Conservation (phyloP, 2,329 filamentous ascomycete species). For the Phaeosphaeria sp. region DNA sequence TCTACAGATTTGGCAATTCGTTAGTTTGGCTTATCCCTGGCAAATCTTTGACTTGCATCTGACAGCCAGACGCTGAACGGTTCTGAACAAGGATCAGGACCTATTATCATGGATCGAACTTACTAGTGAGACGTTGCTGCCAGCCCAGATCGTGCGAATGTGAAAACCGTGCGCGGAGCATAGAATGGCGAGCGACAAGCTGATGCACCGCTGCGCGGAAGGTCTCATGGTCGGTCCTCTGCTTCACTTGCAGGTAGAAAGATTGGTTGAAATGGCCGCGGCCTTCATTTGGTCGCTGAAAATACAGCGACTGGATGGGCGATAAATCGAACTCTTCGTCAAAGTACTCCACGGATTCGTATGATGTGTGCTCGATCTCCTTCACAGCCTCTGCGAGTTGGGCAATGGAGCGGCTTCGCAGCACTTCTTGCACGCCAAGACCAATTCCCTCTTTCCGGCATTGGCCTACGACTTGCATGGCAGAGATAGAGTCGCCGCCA, state of each 20-base stretch:
- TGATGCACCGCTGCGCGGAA: conserved; percentile 30
- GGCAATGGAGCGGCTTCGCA: conserved; percentile 55
- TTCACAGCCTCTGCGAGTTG: conserved; percentile 36
- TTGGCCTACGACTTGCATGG: conserved; percentile 57
- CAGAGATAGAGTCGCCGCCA: conserved; percentile 59
- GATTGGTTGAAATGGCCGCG: conserved; percentile 46
- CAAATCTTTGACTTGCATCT: background rate
- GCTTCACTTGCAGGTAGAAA: conserved; percentile 39
- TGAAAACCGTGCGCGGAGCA: conserved; percentile 41
- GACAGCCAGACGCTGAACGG: background rate
- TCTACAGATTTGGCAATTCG: conserved; percentile 9
- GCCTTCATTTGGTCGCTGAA: conserved; percentile 38
- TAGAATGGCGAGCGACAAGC: conserved; percentile 38
- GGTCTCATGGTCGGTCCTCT: conserved; percentile 30
- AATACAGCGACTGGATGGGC: conserved; percentile 43
- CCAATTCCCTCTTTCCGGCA: conserved; percentile 55
- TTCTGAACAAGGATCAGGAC: background rate
- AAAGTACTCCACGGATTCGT: conserved; percentile 31
- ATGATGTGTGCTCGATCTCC: conserved; percentile 20
- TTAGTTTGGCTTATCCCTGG: conserved; percentile 6
- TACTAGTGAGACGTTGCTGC: conserved; percentile 42
- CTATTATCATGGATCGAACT: conserved; percentile 1
- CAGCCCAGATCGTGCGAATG: conserved; percentile 30
- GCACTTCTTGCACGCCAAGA: conserved; percentile 56
- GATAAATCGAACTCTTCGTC: conserved; percentile 40